Percentiles rank a stretch among this genome's conserved stretches.
Conservation (phyloP, 2,329 filamentous ascomycete species). For the Diaporthe vaccinii region DNA sequence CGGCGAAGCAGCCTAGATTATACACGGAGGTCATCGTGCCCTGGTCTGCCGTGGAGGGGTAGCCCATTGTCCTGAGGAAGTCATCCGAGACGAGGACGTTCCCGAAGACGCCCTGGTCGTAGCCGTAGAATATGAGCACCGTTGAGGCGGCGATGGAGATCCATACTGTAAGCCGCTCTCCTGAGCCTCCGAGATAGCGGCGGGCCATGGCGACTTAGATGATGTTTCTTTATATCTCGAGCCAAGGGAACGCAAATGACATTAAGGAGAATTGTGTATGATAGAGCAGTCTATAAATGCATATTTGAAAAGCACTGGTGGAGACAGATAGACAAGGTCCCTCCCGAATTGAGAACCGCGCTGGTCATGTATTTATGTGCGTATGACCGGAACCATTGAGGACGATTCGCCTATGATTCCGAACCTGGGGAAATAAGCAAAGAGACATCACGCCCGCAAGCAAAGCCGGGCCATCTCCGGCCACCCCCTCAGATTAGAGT, state of each 20-base stretch:
- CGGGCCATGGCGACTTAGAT: conserved; percentile 19
- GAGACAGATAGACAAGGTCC: too few species aligned
- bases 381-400: not conserved
- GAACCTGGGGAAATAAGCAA: not conserved
- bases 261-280: not conserved
- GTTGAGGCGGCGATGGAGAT: conserved; percentile 64
- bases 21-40: conserved; percentile 45
- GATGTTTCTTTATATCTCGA: not conserved
- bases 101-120: conserved; percentile 54
- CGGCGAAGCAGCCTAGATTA: conserved; percentile 44
- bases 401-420: not conserved
- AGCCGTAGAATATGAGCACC: conserved; percentile 64
- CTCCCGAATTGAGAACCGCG: too few species aligned
- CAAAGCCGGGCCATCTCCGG: conserved; percentile 25
- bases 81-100: conserved; percentile 48
- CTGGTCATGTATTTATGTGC: not conserved
- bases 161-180: conserved; percentile 64
- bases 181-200: conserved; percentile 62
- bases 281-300: not conserved
- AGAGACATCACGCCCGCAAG: not conserved
- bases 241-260: not conserved
- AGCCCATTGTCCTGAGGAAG: conserved; percentile 44
- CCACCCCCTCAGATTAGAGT: not conserved
- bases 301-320: not conserved
- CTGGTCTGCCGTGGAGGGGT: conserved; percentile 38